These are phyloP conservation scores for Plasmodium vinckei DNA, from an alignment of 169 alveolate species.

Conservation along the genomic window DNA sequence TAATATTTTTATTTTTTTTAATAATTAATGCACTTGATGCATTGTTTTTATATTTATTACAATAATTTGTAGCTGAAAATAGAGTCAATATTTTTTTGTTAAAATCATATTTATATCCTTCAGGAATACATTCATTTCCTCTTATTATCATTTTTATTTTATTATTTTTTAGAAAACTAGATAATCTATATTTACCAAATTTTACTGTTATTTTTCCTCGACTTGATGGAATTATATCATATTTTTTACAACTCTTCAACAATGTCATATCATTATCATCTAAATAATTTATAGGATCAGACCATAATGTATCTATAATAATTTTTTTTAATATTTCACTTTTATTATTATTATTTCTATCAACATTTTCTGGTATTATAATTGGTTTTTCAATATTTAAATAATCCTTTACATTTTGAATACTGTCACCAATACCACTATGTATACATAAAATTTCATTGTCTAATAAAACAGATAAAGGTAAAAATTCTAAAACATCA, in stretches of 20 bases:
- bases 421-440: constrained; percentile 94
- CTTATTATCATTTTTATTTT: constrained; percentile 89
- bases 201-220: constrained; percentile 94
- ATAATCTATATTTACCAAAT: constrained; percentile 93
- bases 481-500: constrained; percentile 94
- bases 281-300: constrained; percentile 94
- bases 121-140: constrained; percentile 96
- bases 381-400: constrained; percentile 76
- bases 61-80: constrained; percentile 94
- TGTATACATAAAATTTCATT: constrained; percentile 94
- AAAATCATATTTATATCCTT: constrained; percentile 94
- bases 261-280: constrained; percentile 88
- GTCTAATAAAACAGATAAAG: constrained; percentile 95
- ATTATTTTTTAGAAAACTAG: constrained; percentile 86
- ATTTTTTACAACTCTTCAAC: constrained; percentile 78
- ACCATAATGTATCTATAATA: constrained; percentile 79
- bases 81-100: constrained; percentile 92
- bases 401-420: constrained; percentile 87
- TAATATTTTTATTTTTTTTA: constrained; percentile 11
- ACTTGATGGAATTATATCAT: constrained; percentile 92
- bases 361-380: constrained; percentile 37
- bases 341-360: constrained; percentile 13
- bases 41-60: constrained; percentile 92
- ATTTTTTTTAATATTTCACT: constrained; percentile 53
- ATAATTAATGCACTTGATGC: constrained; percentile 63